phyloP scores from a whole-genome alignment of 441 rosid species.

The Croton laevigatus region DNA sequence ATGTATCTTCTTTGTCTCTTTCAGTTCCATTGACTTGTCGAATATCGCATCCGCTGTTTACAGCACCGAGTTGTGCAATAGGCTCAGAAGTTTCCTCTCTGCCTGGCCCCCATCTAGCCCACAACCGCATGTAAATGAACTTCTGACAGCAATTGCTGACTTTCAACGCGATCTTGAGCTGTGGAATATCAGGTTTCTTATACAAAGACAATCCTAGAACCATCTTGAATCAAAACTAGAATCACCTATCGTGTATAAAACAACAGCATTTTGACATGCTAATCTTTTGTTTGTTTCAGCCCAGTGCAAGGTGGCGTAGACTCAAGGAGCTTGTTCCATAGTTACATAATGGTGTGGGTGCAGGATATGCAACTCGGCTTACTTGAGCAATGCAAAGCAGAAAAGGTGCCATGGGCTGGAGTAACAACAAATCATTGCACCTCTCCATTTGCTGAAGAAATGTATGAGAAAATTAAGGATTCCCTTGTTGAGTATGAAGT shows the following conservation, averaged over 20 bases:
- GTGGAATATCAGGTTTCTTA: constrained; percentile 86
- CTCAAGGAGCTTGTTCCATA: constrained; percentile 67
- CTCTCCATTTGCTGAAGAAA: constrained; percentile 93
- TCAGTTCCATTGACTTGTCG: constrained; percentile 89
- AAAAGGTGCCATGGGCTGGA: constrained; percentile 96
- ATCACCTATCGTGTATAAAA: background rate
- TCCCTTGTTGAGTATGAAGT: constrained; percentile 78
- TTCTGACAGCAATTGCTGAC: constrained; percentile 75
- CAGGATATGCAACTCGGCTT: constrained; percentile 93
- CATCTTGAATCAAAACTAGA: background rate
- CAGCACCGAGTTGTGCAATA: constrained; percentile 68
- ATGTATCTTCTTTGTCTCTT: constrained; percentile 22
- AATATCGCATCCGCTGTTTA: constrained; percentile 79
- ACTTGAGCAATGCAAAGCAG: constrained; percentile 88
- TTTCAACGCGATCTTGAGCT: constrained; percentile 73
- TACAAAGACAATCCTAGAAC: constrained; percentile 15
- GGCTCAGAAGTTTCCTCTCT: constrained; percentile 71
- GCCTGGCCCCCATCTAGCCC: constrained; percentile 94
- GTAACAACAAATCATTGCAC: constrained; percentile 81
- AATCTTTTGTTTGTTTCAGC: constrained; percentile 41
- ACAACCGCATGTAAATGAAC: constrained; percentile 76
- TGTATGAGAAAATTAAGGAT: constrained; percentile 78
- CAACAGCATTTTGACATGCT: constrained; percentile 19
- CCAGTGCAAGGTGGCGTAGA: constrained; percentile 76
- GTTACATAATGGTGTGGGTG: constrained; percentile 88